These are phyloP conservation scores for Erigeron philadelphicus DNA, from an alignment of 140 eudicot species.

Conservation along the genomic window DNA sequence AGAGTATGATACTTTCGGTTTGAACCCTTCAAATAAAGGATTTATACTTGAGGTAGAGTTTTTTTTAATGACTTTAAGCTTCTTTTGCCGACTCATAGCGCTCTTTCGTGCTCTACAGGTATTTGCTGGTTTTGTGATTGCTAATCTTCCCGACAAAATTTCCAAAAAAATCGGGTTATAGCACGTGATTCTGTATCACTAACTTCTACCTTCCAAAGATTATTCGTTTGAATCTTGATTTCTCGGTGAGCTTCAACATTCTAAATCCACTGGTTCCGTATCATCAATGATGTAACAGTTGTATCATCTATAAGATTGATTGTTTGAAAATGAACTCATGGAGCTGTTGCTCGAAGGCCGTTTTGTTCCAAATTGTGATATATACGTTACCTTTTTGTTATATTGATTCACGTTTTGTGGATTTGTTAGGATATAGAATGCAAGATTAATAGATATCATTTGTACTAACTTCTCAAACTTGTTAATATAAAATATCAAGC, in stretches of 20 bases:
- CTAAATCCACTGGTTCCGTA: not conserved
- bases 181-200: conserved; percentile 25
- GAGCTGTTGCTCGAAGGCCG: conserved; percentile 14
- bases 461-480: conserved; percentile 25
- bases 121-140: conserved; percentile 89
- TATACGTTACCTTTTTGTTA: conserved; percentile 10
- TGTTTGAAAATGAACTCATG: conserved; percentile 16
- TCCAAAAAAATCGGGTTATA: conserved; percentile 64
- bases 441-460: conserved; percentile 20
- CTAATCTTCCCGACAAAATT: conserved; percentile 71
- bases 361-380: conserved; percentile 23
- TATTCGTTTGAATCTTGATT: conserved; percentile 20
- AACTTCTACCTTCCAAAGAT: conserved; percentile 7
- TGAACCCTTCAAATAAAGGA: not conserved
- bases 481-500: conserved; percentile 31
- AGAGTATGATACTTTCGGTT: not conserved
- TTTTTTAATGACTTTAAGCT: not conserved
- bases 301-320: conserved; percentile 10
- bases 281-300: conserved; percentile 4
- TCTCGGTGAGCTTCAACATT: conserved; percentile 19
- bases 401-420: conserved; percentile 26
- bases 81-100: not conserved
- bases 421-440: conserved; percentile 21
- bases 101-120: conserved; percentile 45
- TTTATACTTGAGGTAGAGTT: not conserved